These are phyloP conservation scores for Chlorella variabilis DNA, from an alignment of 163 green algal species.

Conservation along the genomic window DNA sequence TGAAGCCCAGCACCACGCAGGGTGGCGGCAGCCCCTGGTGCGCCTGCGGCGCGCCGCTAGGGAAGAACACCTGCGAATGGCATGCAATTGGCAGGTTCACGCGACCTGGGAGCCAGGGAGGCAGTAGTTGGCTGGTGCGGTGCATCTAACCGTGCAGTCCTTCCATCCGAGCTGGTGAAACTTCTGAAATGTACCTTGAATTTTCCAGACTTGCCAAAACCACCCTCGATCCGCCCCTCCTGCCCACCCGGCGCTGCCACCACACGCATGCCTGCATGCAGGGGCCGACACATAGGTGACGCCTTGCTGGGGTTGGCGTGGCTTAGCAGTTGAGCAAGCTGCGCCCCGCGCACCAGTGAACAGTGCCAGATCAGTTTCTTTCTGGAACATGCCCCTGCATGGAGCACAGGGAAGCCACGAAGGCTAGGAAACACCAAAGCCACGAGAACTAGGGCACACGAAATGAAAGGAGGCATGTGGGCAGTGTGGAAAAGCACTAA, in stretches of 20 bases:
- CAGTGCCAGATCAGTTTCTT: constrained; percentile 77
- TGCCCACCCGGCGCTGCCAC: constrained; percentile 41
- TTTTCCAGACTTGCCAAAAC: constrained; percentile 85
- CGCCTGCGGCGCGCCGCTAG: constrained; percentile 24
- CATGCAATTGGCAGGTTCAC: no score
- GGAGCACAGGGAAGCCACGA: constrained; percentile 73
- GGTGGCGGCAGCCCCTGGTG: constrained; percentile 42
- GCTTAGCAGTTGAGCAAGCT: no score
- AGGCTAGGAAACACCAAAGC: no score
- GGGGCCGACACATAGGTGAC: no score
- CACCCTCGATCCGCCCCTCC: constrained; percentile 64
- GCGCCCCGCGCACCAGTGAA: constrained; percentile 71
- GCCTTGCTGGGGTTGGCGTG: no score
- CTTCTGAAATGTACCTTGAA: constrained; percentile 55
- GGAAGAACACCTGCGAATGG: constrained; percentile 52
- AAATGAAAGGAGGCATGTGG: no score
- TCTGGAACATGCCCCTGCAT: constrained; percentile 87
- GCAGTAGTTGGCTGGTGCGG: no score
- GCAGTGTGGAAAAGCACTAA: no score
- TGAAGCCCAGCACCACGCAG: constrained; percentile 68
- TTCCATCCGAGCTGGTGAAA: neutral
- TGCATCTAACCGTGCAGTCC: no score
- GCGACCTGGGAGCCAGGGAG: no score
- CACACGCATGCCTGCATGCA: constrained; percentile 68
- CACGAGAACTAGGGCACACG: no score